Conservation (phyloP, 441 rosid genomes). For the Cnidoscolus chayamansa region DNA sequence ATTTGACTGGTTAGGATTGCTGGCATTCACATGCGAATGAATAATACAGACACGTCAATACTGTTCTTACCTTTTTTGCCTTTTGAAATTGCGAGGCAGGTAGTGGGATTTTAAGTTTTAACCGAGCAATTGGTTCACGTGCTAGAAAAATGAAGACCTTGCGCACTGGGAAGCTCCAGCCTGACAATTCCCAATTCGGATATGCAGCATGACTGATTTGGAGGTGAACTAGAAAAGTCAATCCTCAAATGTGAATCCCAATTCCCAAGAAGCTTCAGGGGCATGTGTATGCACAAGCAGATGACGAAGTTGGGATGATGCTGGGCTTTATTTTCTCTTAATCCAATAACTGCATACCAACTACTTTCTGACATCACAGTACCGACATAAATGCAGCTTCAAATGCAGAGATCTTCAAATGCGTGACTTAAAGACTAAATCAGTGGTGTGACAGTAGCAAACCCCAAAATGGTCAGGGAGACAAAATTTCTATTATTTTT, state of each 20-base stretch:
- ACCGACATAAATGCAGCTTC: conserved; percentile 37
- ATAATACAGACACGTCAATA: too few species aligned
- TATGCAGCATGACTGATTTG: too few species aligned
- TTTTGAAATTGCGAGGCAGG: neutral
- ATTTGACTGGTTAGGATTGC: neutral
- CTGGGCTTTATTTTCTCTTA: neutral
- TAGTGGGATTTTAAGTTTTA: too few species aligned
- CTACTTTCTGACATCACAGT: conserved; percentile 36
- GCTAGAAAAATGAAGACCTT: too few species aligned
- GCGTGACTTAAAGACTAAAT: conserved; percentile 1
- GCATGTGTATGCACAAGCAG: neutral
- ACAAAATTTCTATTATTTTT: conserved; percentile 18
- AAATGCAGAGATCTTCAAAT: conserved; percentile 23
- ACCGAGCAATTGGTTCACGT: too few species aligned
- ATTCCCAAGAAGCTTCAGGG: neutral
- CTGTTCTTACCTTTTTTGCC: neutral
- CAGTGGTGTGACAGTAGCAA: neutral
- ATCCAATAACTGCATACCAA: conserved; percentile 8
- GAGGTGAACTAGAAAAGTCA: too few species aligned
- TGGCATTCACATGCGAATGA: neutral
- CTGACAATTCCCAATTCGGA: too few species aligned
- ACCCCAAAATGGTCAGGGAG: conserved; percentile 29
- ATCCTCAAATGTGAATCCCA: neutral
- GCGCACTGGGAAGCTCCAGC: too few species aligned
- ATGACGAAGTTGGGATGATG: neutral